phyloP scores from a whole-genome alignment of 2,329 filamentous ascomycete genomes.

The Pseudohalonectria lignicola region DNA sequence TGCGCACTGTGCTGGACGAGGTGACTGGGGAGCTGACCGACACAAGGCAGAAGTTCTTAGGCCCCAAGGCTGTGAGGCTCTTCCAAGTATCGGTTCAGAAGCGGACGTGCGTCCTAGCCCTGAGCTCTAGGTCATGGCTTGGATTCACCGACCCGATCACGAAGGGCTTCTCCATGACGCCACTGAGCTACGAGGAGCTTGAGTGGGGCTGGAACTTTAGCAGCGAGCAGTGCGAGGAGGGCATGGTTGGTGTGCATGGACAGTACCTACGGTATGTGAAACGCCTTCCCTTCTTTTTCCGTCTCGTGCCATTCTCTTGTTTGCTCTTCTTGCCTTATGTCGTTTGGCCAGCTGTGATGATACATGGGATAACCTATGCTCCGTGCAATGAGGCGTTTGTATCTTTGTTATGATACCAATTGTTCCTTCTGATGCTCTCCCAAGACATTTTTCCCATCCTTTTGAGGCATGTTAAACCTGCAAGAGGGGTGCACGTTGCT shows the following conservation, averaged over 20 bases:
- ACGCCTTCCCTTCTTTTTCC: constrained; percentile 5
- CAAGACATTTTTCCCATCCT: no score
- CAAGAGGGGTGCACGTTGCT: no score
- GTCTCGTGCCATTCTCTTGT: constrained; percentile 16
- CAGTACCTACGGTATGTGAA: constrained; percentile 67
- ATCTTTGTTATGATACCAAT: constrained; percentile 62
- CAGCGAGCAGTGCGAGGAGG: constrained; percentile 86
- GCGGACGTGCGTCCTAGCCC: constrained; percentile 73
- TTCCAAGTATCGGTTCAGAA: constrained; percentile 85
- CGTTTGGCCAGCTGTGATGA: constrained; percentile 64
- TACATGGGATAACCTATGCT: constrained; percentile 46
- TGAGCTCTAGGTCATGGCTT: constrained; percentile 92
- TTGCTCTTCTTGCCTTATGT: constrained; percentile 5
- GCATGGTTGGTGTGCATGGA: constrained; percentile 86
- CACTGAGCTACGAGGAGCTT: constrained; percentile 75
- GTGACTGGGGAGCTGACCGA: constrained; percentile 92
- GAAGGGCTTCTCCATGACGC: constrained; percentile 83
- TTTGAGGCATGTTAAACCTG: no score
- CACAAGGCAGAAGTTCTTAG: constrained; percentile 87
- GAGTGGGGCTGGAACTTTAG: constrained; percentile 97
- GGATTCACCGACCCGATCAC: constrained; percentile 85
- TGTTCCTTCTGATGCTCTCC: constrained; percentile 86
- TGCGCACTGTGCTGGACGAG: constrained; percentile 89
- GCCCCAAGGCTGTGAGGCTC: constrained; percentile 78
- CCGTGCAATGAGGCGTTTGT: constrained; percentile 42